Evolutionary conservation across 106 monocot species (phyloP).

Genomic region (Allium fistulosum): DNA sequence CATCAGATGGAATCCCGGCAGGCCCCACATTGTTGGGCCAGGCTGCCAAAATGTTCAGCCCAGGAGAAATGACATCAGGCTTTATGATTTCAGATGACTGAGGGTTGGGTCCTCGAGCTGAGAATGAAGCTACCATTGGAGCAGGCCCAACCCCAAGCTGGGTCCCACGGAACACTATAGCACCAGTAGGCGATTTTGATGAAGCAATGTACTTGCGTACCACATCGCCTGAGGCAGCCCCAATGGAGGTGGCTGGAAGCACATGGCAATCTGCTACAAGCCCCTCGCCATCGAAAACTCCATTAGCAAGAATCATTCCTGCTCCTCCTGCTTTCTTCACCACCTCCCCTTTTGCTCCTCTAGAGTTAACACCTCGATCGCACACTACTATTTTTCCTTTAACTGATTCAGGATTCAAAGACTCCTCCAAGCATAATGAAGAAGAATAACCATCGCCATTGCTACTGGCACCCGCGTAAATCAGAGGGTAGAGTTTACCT

Average conservation of each 20-base stretch:
- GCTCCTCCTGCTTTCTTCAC: conserved; percentile 60
- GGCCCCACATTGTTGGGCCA: conserved; percentile 83
- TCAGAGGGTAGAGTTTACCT: conserved; percentile 37
- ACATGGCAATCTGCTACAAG: conserved; percentile 87
- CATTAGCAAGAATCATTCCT: conserved; percentile 81
- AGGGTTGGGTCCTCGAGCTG: conserved; percentile 79
- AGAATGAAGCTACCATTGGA: conserved; percentile 80
- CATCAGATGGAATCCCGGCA: conserved; percentile 63
- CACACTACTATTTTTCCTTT: conserved; percentile 56
- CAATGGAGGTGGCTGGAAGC: conserved; percentile 67
- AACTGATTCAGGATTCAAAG: conserved; percentile 39
- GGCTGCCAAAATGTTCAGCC: conserved; percentile 83
- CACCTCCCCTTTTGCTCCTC: conserved; percentile 74
- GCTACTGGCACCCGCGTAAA: conserved; percentile 36
- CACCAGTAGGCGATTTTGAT: conserved; percentile 33
- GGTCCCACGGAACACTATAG: conserved; percentile 63
- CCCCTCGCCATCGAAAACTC: conserved; percentile 84
- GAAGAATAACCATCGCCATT: conserved; percentile 67
- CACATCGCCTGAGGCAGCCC: conserved; percentile 48
- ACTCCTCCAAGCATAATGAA: conserved; percentile 82
- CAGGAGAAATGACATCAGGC: conserved; percentile 81
- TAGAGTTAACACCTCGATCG: conserved; percentile 74
- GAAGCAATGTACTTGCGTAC: conserved; percentile 64
- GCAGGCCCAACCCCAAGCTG: conserved; percentile 66
- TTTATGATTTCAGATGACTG: conserved; percentile 85